Percentiles rank a stretch among this genome's conserved stretches.
phyloP scores from a whole-genome alignment of 2,329 filamentous ascomycete genomes.

The Exophiala spinifera region DNA sequence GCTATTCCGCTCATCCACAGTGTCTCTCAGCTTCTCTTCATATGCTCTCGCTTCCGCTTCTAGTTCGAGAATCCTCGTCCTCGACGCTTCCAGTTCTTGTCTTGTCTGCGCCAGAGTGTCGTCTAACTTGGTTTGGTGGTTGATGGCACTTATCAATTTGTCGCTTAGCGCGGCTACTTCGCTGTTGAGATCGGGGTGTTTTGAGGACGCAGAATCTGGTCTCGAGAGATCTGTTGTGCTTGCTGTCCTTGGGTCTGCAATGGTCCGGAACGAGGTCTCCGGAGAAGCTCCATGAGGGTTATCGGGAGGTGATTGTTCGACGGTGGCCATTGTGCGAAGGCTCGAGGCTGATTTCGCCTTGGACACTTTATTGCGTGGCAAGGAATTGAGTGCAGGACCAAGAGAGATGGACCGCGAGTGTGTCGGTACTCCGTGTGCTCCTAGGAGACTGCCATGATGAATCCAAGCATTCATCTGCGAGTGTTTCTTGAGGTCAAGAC shows the following conservation, averaged over 20 bases:
- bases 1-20: conserved; percentile 69
- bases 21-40: conserved; percentile 64
- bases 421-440: conserved; percentile 9
- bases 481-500: neutral
- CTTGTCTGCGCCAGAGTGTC: conserved; percentile 79
- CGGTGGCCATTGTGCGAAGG: conserved; percentile 36
- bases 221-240: conserved; percentile 37
- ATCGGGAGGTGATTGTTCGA: conserved; percentile 29
- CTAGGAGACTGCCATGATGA: conserved; percentile 25
- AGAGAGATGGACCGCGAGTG: conserved; percentile 26
- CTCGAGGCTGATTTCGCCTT: conserved; percentile 47
- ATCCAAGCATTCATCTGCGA: conserved; percentile 21
- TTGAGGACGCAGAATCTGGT: conserved; percentile 36
- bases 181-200: conserved; percentile 60
- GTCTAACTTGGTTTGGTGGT: conserved; percentile 88
- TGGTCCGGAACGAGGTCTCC: conserved; percentile 43
- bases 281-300: conserved; percentile 33
- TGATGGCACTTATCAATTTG: conserved; percentile 96
- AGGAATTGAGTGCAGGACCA: conserved; percentile 14
- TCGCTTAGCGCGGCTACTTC: conserved; percentile 90
- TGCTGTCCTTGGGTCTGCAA: conserved; percentile 44
- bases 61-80: conserved; percentile 63
- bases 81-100: conserved; percentile 74
- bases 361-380: conserved; percentile 31
- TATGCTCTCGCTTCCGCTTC: conserved; percentile 69